Conservation (phyloP, 2,329 filamentous ascomycete species). For the Botrytis paeoniae region DNA sequence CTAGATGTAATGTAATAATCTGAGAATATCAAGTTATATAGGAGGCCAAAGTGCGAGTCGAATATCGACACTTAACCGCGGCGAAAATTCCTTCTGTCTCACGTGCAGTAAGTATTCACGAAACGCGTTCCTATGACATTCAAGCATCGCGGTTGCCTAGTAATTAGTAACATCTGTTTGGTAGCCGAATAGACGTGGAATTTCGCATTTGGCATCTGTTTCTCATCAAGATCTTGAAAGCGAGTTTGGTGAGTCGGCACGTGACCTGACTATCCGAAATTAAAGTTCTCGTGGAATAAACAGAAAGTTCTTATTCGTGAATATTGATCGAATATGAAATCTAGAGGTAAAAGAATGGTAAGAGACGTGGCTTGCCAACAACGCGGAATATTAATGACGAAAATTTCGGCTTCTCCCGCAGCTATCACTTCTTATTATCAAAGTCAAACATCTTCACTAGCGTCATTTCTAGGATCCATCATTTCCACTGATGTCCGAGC, state of each 20-base stretch:
- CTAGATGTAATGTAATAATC: neutral
- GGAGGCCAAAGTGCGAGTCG: too few species aligned
- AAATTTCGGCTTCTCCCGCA: neutral
- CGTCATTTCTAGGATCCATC: neutral
- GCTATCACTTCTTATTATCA: neutral
- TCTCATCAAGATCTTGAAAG: too few species aligned
- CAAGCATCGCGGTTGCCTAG: neutral
- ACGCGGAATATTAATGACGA: neutral
- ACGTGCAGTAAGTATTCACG: neutral
- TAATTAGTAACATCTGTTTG: neutral
- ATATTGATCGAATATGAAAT: neutral
- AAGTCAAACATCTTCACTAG: neutral
- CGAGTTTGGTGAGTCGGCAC: neutral
- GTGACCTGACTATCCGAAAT: neutral
- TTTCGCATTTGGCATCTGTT: neutral
- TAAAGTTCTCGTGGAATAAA: neutral
- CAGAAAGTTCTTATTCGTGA: neutral
- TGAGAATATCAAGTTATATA: neutral
- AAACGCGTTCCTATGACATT: neutral
- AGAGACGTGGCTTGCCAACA: neutral
- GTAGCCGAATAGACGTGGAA: too few species aligned
- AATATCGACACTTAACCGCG: neutral
- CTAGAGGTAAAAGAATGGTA: neutral
- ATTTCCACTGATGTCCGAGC: neutral
- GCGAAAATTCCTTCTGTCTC: neutral